Evolutionary conservation across 208 protist genomes (phyloP).

Genomic region (Acanthamoeba triangularis): DNA sequence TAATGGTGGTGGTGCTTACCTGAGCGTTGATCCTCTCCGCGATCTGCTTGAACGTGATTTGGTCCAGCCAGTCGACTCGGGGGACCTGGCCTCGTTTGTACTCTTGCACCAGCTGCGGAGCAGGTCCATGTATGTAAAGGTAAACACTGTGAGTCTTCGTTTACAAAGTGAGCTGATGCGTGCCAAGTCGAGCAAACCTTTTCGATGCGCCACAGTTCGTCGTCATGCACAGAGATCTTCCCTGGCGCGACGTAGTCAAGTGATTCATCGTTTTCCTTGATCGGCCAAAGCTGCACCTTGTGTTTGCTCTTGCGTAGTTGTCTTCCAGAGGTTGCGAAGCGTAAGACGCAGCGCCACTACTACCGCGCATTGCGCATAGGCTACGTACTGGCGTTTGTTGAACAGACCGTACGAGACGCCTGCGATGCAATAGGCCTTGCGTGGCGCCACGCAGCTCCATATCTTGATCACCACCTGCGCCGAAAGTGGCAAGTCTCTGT

Average conservation of each 20-base stretch:
- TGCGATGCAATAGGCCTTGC: constrained; percentile 76
- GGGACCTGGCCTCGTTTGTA: constrained; percentile 67
- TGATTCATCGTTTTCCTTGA: constrained; percentile 69
- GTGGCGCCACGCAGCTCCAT: constrained; percentile 80
- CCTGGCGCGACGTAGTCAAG: constrained; percentile 36
- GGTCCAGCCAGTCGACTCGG: constrained; percentile 85
- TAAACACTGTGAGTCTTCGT: neutral
- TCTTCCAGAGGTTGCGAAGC: neutral
- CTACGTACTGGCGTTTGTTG: constrained; percentile 34
- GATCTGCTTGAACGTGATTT: constrained; percentile 83
- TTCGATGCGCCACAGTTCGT: constrained; percentile 80
- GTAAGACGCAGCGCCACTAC: neutral
- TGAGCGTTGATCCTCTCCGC: constrained; percentile 77
- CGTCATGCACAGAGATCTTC: constrained; percentile 76
- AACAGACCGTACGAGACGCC: constrained; percentile 81
- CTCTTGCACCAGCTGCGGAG: constrained; percentile 43
- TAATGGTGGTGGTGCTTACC: constrained; percentile 14
- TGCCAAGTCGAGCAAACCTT: constrained; percentile 11
- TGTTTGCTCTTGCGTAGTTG: constrained; percentile 80
- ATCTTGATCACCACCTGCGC: constrained; percentile 90
- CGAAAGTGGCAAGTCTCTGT: constrained; percentile 94
- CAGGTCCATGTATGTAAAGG: neutral
- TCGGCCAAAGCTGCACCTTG: constrained; percentile 80
- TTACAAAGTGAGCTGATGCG: neutral
- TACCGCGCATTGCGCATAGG: no score